Evolutionary conservation across 202 grass and related monocot species (phyloP).

Genomic region (Schoenoplectus triqueter): DNA sequence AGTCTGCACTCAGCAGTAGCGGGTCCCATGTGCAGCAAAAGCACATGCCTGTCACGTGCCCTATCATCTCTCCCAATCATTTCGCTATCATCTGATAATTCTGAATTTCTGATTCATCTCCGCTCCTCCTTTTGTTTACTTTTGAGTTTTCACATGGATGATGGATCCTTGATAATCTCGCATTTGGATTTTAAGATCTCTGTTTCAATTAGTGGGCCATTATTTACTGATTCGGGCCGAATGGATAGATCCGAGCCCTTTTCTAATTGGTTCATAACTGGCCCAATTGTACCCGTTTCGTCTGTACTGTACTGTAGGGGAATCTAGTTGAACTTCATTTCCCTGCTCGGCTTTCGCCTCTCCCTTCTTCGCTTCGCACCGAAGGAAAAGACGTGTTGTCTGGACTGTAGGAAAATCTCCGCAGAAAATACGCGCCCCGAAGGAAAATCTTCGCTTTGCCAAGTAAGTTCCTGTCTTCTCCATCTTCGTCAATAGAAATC

Average conservation of each 20-base stretch:
- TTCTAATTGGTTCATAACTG: background rate
- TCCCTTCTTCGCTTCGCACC: constrained; percentile 10
- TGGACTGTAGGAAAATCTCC: no score
- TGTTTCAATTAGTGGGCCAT: no score
- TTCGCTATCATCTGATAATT: no score
- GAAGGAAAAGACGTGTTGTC: constrained; percentile 2
- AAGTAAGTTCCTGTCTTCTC: no score
- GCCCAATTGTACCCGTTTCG: background rate
- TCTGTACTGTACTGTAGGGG: background rate
- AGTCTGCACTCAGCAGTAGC: background rate
- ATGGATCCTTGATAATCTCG: background rate
- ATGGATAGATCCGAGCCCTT: background rate
- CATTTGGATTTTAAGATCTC: no score
- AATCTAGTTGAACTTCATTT: background rate
- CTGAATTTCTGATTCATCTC: background rate
- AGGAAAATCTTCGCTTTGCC: no score
- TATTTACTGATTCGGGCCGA: background rate
- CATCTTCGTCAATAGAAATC: background rate
- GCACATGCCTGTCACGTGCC: constrained; percentile 58
- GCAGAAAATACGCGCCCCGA: no score
- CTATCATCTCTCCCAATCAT: constrained; percentile 36
- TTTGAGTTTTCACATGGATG: no score
- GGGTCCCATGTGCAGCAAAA: background rate
- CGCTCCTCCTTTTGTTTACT: background rate
- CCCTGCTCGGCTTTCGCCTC: background rate